Conservation (phyloP, 176 grass and related monocot species). For the Aegilops speltoides region DNA sequence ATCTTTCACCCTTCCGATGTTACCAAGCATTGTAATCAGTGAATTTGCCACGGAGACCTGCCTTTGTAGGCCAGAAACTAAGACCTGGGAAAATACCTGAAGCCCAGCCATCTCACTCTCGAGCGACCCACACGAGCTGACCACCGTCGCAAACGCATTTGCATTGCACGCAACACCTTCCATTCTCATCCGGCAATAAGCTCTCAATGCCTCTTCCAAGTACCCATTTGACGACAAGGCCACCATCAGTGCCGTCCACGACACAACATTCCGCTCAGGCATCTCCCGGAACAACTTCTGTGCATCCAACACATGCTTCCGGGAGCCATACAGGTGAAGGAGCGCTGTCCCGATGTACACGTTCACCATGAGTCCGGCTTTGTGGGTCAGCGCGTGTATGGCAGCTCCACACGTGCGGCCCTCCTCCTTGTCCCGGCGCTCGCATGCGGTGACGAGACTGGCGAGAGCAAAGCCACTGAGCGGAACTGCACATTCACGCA, state of each 20-base stretch:
- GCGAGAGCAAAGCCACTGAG: constrained; percentile 66
- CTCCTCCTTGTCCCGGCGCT: constrained; percentile 32
- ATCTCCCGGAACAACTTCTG: constrained; percentile 58
- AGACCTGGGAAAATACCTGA: constrained; percentile 65
- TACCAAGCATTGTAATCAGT: constrained; percentile 72
- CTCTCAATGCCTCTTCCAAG: constrained; percentile 35
- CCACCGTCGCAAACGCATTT: constrained; percentile 55
- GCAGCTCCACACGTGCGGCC: constrained; percentile 10
- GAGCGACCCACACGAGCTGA: constrained; percentile 51
- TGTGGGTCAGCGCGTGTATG: constrained; percentile 55
- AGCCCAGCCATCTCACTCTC: constrained; percentile 52
- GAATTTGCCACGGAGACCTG: constrained; percentile 70
- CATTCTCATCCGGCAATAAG: constrained; percentile 58
- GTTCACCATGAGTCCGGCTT: constrained; percentile 54
- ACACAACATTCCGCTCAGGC: constrained; percentile 61
- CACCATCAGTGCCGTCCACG: constrained; percentile 74
- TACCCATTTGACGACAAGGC: constrained; percentile 51
- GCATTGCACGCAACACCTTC: constrained; percentile 60
- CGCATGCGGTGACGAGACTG: constrained; percentile 52
- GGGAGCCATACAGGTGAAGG: constrained; percentile 66
- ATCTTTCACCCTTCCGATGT: constrained; percentile 43
- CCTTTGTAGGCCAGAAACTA: constrained; percentile 49
- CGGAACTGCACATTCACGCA: constrained; percentile 43
- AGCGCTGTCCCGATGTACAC: constrained; percentile 70
- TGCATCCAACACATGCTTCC: constrained; percentile 32